A percentile compares a stretch with the other conserved stretches of the same genome.
Evolutionary conservation across 164 flowering plant species (phyloP).

Genomic region (Umbellularia californica): DNA sequence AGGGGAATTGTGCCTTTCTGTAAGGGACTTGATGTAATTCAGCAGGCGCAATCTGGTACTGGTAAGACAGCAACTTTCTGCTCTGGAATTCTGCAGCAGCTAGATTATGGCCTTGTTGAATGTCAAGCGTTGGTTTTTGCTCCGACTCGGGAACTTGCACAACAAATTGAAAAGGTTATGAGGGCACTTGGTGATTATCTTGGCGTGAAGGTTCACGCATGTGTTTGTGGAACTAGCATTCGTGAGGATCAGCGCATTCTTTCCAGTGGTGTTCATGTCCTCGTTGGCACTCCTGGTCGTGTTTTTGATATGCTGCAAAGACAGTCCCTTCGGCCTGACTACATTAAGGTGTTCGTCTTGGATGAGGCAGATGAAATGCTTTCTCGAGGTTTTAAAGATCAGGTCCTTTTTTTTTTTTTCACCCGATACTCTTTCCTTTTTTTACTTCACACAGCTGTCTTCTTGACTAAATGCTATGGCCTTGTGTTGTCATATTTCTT

Average conservation of each 20-base stretch:
- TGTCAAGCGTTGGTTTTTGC: constrained; percentile 85
- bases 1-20: constrained; percentile 83
- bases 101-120: constrained; percentile 56
- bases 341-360: constrained; percentile 74
- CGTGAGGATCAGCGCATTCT: constrained; percentile 84
- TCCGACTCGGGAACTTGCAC: constrained; percentile 81
- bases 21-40: constrained; percentile 84
- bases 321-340: constrained; percentile 69
- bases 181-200: constrained; percentile 84
- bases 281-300: constrained; percentile 85
- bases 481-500: too few relatives aligned
- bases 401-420: constrained; percentile 37
- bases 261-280: constrained; percentile 71
- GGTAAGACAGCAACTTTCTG: constrained; percentile 89
- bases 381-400: constrained; percentile 82
- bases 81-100: constrained; percentile 79
- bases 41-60: constrained; percentile 89
- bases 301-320: constrained; percentile 78
- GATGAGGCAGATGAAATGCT: constrained; percentile 97
- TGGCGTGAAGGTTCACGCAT: constrained; percentile 85
- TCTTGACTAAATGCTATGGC: too few relatives aligned
- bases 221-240: constrained; percentile 88
- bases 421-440: neutral
- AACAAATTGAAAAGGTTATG: constrained; percentile 89
- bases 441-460: too few relatives aligned